Evolutionary conservation across 2,329 filamentous ascomycete species (phyloP).

Genomic region (Phoma sp.): DNA sequence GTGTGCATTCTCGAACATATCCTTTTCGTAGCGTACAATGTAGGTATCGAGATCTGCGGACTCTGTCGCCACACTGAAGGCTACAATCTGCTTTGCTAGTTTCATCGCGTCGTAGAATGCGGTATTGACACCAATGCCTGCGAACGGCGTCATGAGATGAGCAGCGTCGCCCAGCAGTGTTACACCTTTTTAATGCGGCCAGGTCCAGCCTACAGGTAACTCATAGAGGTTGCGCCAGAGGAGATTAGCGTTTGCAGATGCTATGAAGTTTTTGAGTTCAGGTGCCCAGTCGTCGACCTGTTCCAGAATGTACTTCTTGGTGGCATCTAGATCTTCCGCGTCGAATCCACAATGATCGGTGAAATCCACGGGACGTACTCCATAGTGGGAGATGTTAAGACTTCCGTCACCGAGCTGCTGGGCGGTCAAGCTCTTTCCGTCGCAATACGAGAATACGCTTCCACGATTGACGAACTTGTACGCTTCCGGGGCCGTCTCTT

Average conservation of each 20-base stretch:
- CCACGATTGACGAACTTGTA: slow-evolving; percentile 45
- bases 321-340: slow-evolving; percentile 22
- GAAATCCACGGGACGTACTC: slow-evolving; percentile 32
- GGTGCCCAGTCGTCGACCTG: slow-evolving; percentile 42
- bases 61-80: slow-evolving; percentile 19
- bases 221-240: slow-evolving; percentile 45
- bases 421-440: slow-evolving; percentile 33
- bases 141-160: slow-evolving; percentile 49
- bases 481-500: slow-evolving; percentile 32
- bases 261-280: slow-evolving; percentile 32
- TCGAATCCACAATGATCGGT: slow-evolving; percentile 27
- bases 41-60: slow-evolving; percentile 30
- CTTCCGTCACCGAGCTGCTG: slow-evolving; percentile 44
- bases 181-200: slow-evolving; percentile 45
- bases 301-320: slow-evolving; percentile 26
- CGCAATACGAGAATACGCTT: slow-evolving; percentile 37
- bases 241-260: slow-evolving; percentile 26
- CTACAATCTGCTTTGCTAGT: slow-evolving; percentile 43
- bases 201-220: slow-evolving; percentile 48
- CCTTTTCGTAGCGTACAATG: slow-evolving; percentile 42
- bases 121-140: slow-evolving; percentile 48
- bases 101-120: slow-evolving; percentile 46
- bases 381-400: slow-evolving; percentile 36
- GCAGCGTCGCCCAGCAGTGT: slow-evolving; percentile 52
- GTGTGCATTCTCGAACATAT: slow-evolving; percentile 48